phyloP scores from a whole-genome alignment of 805 yeast genomes.

The Candida nonsorbophila region DNA sequence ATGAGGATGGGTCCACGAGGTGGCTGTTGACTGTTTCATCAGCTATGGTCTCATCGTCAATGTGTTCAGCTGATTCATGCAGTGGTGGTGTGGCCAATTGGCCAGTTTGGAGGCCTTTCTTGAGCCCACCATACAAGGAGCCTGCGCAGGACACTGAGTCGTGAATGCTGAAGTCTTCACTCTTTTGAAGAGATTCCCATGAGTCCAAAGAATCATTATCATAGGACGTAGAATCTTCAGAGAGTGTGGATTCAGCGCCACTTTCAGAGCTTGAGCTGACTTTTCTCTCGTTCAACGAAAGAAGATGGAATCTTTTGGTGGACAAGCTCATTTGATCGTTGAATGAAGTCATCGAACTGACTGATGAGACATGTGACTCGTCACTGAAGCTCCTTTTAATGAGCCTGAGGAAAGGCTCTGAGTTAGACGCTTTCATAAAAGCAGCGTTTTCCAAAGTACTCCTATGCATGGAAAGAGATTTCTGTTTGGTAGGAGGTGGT shows the following conservation, averaged over 20 bases:
- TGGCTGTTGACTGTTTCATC: background rate
- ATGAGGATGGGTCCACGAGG: no score
- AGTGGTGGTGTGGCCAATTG: no score
- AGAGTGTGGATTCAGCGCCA: slow-evolving; percentile 1
- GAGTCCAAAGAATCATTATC: slow-evolving; percentile 11
- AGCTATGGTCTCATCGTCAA: slow-evolving; percentile 1
- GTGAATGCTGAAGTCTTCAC: slow-evolving; percentile 7
- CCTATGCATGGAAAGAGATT: no score
- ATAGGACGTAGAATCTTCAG: slow-evolving; percentile 6
- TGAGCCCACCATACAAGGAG: background rate
- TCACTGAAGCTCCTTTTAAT: slow-evolving; percentile 29
- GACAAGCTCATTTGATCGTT: slow-evolving; percentile 23
- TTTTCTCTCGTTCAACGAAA: slow-evolving; percentile 1
- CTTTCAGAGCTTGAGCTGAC: slow-evolving; percentile 1
- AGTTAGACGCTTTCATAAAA: no score
- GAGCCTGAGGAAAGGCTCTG: no score
- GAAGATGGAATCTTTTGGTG: slow-evolving; percentile 2
- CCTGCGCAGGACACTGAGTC: slow-evolving; percentile 1
- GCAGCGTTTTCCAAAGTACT: no score
- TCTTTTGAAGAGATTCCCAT: slow-evolving; percentile 25
- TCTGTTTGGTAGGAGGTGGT: no score
- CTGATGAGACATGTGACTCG: slow-evolving; percentile 33
- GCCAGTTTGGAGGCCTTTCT: no score
- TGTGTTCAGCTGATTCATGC: slow-evolving; percentile 1
- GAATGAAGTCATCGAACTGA: slow-evolving; percentile 30